A percentile compares a stretch with the other conserved stretches of the same genome.
Conservation (phyloP, 805 yeast species). For the Candida multigemmis region DNA sequence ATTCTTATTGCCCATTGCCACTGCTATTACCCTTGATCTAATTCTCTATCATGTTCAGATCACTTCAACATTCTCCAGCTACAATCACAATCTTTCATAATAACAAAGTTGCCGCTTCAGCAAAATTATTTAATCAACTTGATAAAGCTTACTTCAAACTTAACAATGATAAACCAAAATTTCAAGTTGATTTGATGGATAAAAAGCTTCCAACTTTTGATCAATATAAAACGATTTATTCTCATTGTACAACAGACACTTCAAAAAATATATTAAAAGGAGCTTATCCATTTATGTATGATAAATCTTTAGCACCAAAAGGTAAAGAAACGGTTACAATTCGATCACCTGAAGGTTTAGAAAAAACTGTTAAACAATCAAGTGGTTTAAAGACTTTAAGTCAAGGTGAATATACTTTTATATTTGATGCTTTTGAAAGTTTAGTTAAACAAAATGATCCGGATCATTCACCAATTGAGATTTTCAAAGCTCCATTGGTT, state of each 20-base stretch:
- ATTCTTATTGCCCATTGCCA: background rate
- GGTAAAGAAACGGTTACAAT: slow-evolving; percentile 9
- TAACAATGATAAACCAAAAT: slow-evolving; percentile 19
- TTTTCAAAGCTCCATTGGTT: slow-evolving; percentile 33
- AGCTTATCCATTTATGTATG: slow-evolving; percentile 30
- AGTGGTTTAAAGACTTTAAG: slow-evolving; percentile 22
- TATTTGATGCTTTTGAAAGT: slow-evolving; percentile 25
- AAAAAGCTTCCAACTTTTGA: slow-evolving; percentile 34
- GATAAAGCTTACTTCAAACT: slow-evolving; percentile 19
- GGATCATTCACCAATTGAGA: slow-evolving; percentile 17
- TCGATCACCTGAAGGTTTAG: slow-evolving; percentile 7
- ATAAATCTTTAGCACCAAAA: slow-evolving; percentile 7
- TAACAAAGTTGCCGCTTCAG: slow-evolving; percentile 21
- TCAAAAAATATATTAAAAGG: slow-evolving; percentile 16
- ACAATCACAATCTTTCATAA: slow-evolving; percentile 33
- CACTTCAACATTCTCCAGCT: slow-evolving; percentile 32
- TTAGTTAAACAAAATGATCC: slow-evolving; percentile 12
- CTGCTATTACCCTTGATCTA: background rate
- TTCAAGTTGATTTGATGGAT: slow-evolving; percentile 27
- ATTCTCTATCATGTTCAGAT: slow-evolving; percentile 19
- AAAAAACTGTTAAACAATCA: slow-evolving; percentile 10
- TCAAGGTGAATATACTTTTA: slow-evolving; percentile 28
- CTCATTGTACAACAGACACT: slow-evolving; percentile 16
- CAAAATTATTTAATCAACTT: slow-evolving; percentile 18
- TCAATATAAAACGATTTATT: slow-evolving; percentile 22